Percentiles rank a stretch among this genome's conserved stretches.
Evolutionary conservation across 2,329 filamentous ascomycete species (phyloP).

Genomic region (Pezicula neosporulosa): DNA sequence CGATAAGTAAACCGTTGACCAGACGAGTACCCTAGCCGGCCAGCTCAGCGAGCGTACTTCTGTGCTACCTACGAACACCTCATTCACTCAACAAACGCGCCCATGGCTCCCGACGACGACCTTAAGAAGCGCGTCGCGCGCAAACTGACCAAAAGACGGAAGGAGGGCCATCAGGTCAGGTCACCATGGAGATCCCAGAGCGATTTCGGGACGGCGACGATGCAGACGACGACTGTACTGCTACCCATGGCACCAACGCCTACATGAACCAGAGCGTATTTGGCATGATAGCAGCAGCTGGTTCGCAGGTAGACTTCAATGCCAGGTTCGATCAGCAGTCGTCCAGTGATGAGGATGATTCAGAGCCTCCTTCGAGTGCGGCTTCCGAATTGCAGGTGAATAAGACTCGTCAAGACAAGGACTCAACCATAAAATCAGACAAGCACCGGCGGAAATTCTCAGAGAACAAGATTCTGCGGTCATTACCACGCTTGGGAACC

Average conservation of each 20-base stretch:
- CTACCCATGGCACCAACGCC: conserved; percentile 42
- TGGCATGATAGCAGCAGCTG: conserved; percentile 84
- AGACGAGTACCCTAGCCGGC: not conserved
- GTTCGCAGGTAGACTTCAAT: conserved; percentile 78
- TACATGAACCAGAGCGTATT: conserved; percentile 90
- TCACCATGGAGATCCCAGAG: conserved; percentile 51
- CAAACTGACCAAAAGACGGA: conserved; percentile 38
- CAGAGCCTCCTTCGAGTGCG: conserved; percentile 13
- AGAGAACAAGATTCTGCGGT: conserved; percentile 62
- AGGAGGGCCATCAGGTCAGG: conserved; percentile 35
- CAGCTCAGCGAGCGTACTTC: conserved; percentile 6
- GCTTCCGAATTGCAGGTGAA: conserved; percentile 18
- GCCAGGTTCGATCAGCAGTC: conserved; percentile 75
- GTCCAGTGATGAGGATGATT: conserved; percentile 61
- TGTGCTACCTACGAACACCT: conserved; percentile 4
- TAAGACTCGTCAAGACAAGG: conserved; percentile 29
- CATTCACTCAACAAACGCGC: conserved; percentile 3
- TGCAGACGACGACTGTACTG: conserved; percentile 57
- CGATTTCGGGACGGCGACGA: conserved; percentile 55
- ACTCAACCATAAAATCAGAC: conserved; percentile 27
- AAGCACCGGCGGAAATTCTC: conserved; percentile 59
- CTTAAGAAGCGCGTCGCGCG: conserved; percentile 37
- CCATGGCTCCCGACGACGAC: conserved; percentile 34
- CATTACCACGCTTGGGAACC: conserved; percentile 53
- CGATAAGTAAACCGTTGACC: not conserved